A percentile compares a stretch with the other conserved stretches of the same genome.
Evolutionary conservation across 1,139 yeast genomes (phyloP).

Genomic region (Pichia sp.): DNA sequence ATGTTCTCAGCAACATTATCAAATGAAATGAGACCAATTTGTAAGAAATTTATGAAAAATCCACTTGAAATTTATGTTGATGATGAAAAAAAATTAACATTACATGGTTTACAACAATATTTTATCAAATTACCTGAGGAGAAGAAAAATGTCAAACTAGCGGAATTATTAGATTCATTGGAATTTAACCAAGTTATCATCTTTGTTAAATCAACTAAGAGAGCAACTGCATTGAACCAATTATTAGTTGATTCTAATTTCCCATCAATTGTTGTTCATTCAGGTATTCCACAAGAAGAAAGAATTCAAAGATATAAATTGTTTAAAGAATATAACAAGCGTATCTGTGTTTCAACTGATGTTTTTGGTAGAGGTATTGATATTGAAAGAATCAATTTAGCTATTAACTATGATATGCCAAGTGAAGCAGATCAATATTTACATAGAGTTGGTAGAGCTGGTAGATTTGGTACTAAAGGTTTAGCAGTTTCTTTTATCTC

Average conservation of each 20-base stretch:
- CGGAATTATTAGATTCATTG: conserved; percentile 86
- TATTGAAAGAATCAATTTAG: conserved; percentile 96
- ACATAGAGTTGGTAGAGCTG: conserved; percentile 99
- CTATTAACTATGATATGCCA: conserved; percentile 92
- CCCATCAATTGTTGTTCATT: conserved; percentile 97
- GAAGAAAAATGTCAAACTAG: conserved; percentile 90
- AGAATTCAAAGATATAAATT: conserved; percentile 95
- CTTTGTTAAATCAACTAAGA: conserved; percentile 84
- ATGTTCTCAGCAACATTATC: conserved; percentile 97
- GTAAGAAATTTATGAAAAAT: conserved; percentile 97
- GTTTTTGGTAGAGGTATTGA: conserved; percentile 99
- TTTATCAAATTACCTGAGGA: conserved; percentile 83
- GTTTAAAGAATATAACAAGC: conserved; percentile 96
- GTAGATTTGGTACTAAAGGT: conserved; percentile 99
- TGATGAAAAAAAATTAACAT: conserved; percentile 94
- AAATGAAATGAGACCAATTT: conserved; percentile 91
- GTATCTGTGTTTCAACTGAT: conserved; percentile 97
- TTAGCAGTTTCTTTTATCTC: conserved; percentile 89
- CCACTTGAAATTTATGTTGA: conserved; percentile 97
- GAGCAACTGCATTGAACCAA: conserved; percentile 90
- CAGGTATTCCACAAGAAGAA: conserved; percentile 95
- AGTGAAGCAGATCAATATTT: conserved; percentile 94
- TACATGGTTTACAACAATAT: conserved; percentile 98
- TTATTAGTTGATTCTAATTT: conserved; percentile 88
- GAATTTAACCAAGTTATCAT: conserved; percentile 98